Evolutionary conservation across 169 alveolate species (phyloP), one percentile per base, ranked within the genome.

Genomic region (Cryptosporidium ubiquitum): DNA sequence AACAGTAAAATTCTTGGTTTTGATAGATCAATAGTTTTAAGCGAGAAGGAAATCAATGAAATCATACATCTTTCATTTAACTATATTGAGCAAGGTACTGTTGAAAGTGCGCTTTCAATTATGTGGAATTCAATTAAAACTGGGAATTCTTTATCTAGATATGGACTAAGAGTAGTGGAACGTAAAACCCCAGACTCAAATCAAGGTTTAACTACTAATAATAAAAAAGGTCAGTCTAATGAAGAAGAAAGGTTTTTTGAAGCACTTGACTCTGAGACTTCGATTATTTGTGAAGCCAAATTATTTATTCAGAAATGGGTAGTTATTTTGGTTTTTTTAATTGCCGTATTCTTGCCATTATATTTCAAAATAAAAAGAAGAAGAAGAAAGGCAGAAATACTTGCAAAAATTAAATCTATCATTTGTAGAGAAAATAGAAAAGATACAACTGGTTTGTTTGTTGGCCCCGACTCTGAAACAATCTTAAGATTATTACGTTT

Each of bases 71-170:
- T 73, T 35, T 73, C 85, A 51, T 73, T 73, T 40, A 55, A 58
- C 44, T 73, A 73, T 20, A 31, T 55, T 52, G 70, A 73, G 23
- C 44, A 37, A 29, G 33, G 20, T 55, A 37, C 64, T 31, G 64
- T 73, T 37, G 47, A 55, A 31, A 73, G 44, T 37, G 85, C 85
- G 6, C 23, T 73, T 35, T 73, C 85, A 31, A 73, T 73, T 2
- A 73, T 73, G 85, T 73, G 85, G 85, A 73, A 58, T 35, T 73
- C 85, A 7, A 73, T 73, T 40, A 73, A 73, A 58, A 73, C 58
- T 0, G 70, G 85, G 2, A 73, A 73, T 52, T 52, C 70, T 12
- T 37, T 73, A 23, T 29, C 47, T 12, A 49, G 55, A 20, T 73
- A 73, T 23, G 37, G 60, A 57, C 18, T 73, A 12, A 73, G 14